Base-by-base conservation (phyloP, 83 land plant genomes). In the Picea abies region DNA sequence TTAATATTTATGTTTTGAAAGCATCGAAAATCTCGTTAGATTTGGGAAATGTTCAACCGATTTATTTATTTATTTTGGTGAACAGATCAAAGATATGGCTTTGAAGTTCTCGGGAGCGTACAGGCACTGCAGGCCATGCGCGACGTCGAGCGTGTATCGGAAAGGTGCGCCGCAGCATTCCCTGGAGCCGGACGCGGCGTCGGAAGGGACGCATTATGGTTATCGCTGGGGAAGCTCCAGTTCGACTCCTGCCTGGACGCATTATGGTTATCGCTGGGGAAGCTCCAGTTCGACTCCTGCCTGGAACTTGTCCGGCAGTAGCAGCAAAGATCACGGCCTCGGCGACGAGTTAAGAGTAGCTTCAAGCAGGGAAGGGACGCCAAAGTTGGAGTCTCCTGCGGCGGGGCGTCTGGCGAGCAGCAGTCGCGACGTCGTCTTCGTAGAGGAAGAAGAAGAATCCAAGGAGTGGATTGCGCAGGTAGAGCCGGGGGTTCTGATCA, bases 381-480 rank as follows among this genome's bases (percentile, higher is more conserved):
- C 78, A 0, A 76, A 64, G 64, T 39, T 82, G 35, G 63, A 73
- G 68, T 77, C 87, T 58, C 61, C 79, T 79, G 80, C 79, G 11
- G 41, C 32, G 73, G 85, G 58, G 70, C 9, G 80, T 83, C 44
- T 81, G 85, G 56, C 85, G 83, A 44, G 16, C 17, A 44, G 44
- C 23, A 22, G 58, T 2, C 72, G 12, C 16, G 86, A 69, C 8
- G 79, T 87, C 4, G 56, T 82, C 44, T 85, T 86, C 3, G 52
- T 81, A n/a, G 88, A 89, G 69, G 96, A 87, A 29, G 90, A 86
- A 10, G 89, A 87, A 63, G 90, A 85, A 58, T 76, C 89, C 60
- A 94, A 89, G 79, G 99, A 95, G 71, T 97, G 99, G 99, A 91
- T 94, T 84, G 98, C 98, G 5, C 99, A 97, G 82, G 96, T 97